Evolutionary conservation across 2,329 filamentous ascomycete species (phyloP).

Genomic region (Emergomyces orientalis): DNA sequence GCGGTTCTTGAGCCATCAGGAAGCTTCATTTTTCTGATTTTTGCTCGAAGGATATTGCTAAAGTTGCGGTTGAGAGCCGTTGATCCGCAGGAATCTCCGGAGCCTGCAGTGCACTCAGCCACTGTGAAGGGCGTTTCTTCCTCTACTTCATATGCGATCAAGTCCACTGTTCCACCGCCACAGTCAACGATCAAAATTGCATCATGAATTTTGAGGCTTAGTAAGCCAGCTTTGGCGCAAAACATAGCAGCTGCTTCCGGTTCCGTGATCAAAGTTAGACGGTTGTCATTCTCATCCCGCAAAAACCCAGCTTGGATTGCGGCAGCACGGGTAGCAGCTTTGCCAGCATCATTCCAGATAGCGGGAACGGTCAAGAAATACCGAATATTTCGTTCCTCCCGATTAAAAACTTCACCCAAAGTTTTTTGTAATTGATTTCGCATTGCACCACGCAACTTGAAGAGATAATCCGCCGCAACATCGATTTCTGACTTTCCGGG

Average conservation of each 20-base stretch:
- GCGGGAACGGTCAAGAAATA: conserved; percentile 98
- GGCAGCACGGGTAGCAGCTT: conserved; percentile 88
- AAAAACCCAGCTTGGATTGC: conserved; percentile 96
- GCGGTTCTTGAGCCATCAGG: conserved; percentile 94
- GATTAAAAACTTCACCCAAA: conserved; percentile 91
- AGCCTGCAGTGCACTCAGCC: conserved; percentile 92
- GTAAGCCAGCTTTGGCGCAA: conserved; percentile 89
- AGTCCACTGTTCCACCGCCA: conserved; percentile 94
- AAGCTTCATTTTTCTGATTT: conserved; percentile 98
- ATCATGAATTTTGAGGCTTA: conserved; percentile 96
- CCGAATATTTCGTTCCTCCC: conserved; percentile 94
- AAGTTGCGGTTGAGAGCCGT: conserved; percentile 97
- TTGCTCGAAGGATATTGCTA: conserved; percentile 92
- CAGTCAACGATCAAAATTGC: conserved; percentile 98
- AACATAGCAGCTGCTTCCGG: conserved; percentile 96
- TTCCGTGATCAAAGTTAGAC: conserved; percentile 87
- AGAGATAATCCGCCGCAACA: conserved; percentile 97
- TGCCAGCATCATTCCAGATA: conserved; percentile 98
- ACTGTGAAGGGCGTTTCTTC: conserved; percentile 96
- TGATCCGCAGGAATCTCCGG: conserved; percentile 95
- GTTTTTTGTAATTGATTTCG: conserved; percentile 92
- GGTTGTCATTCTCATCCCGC: conserved; percentile 94
- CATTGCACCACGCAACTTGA: conserved; percentile 96
- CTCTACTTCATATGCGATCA: conserved; percentile 98
- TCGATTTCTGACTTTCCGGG: conserved; percentile 98